phyloP scores from a whole-genome alignment of 257 asterid genomes.

The Hygrophila difformis region DNA sequence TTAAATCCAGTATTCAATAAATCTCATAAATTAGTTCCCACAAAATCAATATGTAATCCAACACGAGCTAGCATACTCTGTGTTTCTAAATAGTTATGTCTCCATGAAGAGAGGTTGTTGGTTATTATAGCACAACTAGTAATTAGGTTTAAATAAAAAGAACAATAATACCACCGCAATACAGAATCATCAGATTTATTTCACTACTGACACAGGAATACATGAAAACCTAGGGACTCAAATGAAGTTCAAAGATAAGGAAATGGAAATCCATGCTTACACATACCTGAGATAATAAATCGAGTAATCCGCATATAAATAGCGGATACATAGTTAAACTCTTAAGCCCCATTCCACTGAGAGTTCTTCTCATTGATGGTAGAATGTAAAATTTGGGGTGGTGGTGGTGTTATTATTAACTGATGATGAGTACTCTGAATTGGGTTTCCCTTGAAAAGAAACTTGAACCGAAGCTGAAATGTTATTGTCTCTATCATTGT shows the following conservation, averaged over 20 bases:
- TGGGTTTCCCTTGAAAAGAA: slow-evolving; percentile 25
- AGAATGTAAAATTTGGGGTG: slow-evolving; percentile 24
- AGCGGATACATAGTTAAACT: not conserved
- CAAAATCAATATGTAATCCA: too few relatives aligned
- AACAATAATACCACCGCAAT: slow-evolving; percentile 1
- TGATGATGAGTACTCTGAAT: slow-evolving; percentile 23
- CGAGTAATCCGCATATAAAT: not conserved
- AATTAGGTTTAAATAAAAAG: not conserved
- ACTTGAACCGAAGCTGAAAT: slow-evolving; percentile 16
- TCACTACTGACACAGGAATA: slow-evolving; percentile 14
- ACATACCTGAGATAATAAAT: slow-evolving; percentile 8
- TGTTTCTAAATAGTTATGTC: not conserved
- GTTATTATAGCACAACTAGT: not conserved
- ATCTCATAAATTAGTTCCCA: too few relatives aligned
- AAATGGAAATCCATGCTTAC: slow-evolving; percentile 6
- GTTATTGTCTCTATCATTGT: slow-evolving; percentile 11
- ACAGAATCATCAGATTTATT: slow-evolving; percentile 17
- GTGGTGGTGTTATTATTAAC: too few relatives aligned
- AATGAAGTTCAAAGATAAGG: slow-evolving; percentile 9
- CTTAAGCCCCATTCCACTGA: not conserved
- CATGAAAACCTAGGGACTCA: slow-evolving; percentile 16
- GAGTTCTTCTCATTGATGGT: slow-evolving; percentile 20
- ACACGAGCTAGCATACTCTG: too few relatives aligned
- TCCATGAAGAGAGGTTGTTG: slow-evolving; percentile 2
- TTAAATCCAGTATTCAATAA: too few relatives aligned